Base-by-base conservation (phyloP, 2,329 filamentous ascomycete genomes). In the Epicoccum sorghinum region DNA sequence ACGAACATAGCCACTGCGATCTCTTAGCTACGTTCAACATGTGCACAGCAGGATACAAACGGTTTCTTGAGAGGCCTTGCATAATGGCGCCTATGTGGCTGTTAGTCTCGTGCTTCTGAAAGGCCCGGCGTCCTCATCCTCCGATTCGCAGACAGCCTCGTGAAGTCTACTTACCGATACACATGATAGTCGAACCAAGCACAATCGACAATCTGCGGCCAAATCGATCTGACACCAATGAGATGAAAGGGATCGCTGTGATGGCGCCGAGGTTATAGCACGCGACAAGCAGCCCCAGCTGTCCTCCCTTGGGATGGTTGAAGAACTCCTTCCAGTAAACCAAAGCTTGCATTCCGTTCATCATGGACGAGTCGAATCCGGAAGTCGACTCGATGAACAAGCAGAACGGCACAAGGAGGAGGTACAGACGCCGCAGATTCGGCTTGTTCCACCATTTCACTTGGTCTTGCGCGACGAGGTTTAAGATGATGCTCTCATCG, bases 381-480 rank as follows among this genome's bases (percentile, higher is more conserved):
- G 82, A 84, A 0, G 83, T 86, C 64, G 84, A 83, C 72, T 87
- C 85, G 52, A 87, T 84, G 41, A 84, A 84, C 75, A 86, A 83
- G 67, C 82, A 85, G 38, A 82, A 83, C 22, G 83, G 82, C 53
- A 87, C 82, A 44, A 87, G 78, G 55, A 83, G 71, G 6, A 86
- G 66, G 63, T 87, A 87, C 33, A 87, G 75, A 14, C 65, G 66
- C 47, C 83, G 77, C 35, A 87, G 73, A 59, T 87, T 86, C 0
- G 80, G 82, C 69, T 87, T 87, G 64, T 77, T 79, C 73, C 80
- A 86, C 82, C 83, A 86, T 51, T 72, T 72, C 29, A 75, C 74
- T 30, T 70, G 70, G 55, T 81, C 79, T 10, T 71, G 69, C 3
- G 58, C 61, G 33, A 71, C 55, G 4, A 73, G 41, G 3, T 56